Percentiles rank a stretch among this genome's conserved stretches.
These are phyloP conservation scores for Septoria linicola DNA, from an alignment of 2,329 filamentous ascomycete genomes.

Conservation along the genomic window DNA sequence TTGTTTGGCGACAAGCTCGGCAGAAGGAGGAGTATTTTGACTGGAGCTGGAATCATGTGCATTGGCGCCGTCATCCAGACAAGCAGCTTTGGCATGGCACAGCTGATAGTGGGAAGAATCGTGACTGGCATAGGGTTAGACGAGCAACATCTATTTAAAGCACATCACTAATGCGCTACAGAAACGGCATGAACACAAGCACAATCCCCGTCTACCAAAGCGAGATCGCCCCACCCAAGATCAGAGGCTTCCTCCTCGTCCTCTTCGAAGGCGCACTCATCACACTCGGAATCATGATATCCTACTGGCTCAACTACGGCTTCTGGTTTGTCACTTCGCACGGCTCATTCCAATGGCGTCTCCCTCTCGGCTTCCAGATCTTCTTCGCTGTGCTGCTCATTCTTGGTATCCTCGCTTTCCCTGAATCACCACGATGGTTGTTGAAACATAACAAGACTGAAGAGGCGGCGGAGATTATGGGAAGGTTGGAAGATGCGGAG, in stretches of 20 bases:
- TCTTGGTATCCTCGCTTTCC: conserved; percentile 49
- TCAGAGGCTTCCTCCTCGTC: conserved; percentile 84
- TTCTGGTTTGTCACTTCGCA: conserved; percentile 39
- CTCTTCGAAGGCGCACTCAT: conserved; percentile 90
- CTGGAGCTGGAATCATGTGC: conserved; percentile 59
- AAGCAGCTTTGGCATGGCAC: conserved; percentile 48
- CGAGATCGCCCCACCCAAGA: conserved; percentile 77
- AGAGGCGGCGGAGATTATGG: conserved; percentile 52
- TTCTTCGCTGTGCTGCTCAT: conserved; percentile 55
- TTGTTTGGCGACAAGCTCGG: conserved; percentile 59
- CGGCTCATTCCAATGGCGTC: conserved; percentile 50
- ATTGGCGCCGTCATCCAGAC: conserved; percentile 62
- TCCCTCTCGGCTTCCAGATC: conserved; percentile 57
- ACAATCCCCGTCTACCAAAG: conserved; percentile 51
- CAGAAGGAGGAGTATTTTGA: conserved; percentile 57
- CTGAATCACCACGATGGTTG: conserved; percentile 59
- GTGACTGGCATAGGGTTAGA: conserved; percentile 53
- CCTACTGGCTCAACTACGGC: conserved; percentile 53
- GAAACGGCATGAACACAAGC: conserved; percentile 38
- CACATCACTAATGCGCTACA: too few species aligned
- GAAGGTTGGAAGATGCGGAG: conserved; percentile 51
- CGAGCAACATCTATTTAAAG: too few species aligned
- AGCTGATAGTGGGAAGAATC: conserved; percentile 51
- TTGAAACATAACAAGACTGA: conserved; percentile 46
- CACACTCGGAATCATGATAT: conserved; percentile 50